phyloP scores from a whole-genome alignment of 352 stramenopile species.

The Saprolegnia diclina region DNA sequence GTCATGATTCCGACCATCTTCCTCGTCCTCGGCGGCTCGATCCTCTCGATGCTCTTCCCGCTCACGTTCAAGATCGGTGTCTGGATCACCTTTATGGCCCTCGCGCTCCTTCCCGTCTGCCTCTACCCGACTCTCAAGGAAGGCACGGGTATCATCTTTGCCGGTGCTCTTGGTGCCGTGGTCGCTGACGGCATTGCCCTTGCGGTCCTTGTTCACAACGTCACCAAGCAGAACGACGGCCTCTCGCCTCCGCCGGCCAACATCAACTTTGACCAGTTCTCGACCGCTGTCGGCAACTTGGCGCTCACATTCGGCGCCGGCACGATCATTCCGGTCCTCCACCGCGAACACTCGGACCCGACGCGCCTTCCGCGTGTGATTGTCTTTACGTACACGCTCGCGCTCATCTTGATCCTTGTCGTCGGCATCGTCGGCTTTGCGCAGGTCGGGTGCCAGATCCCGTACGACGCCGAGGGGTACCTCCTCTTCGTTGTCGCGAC shows the following conservation, averaged over 20 bases:
- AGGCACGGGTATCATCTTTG: conserved; percentile 24
- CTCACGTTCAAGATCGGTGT: conserved; percentile 20
- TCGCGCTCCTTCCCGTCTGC: conserved; percentile 28
- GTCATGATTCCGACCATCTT: conserved; percentile 26
- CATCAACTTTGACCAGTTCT: conserved; percentile 26
- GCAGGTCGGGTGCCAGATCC: conserved; percentile 27
- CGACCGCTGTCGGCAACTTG: conserved; percentile 26
- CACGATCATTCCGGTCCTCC: conserved; percentile 27
- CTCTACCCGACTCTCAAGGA: conserved; percentile 30
- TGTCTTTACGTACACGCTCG: conserved; percentile 13
- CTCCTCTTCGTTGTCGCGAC: conserved; percentile 26
- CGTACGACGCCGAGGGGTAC: conserved; percentile 5
- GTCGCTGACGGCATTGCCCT: conserved; percentile 27
- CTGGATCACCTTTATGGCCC: conserved; percentile 30
- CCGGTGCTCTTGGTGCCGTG: conserved; percentile 25
- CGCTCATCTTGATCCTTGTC: conserved; percentile 30
- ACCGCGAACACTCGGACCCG: conserved; percentile 29
- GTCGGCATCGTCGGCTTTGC: conserved; percentile 50
- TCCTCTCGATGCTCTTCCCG: conserved; percentile 25
- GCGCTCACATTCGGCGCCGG: conserved; percentile 27
- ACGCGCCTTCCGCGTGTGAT: conserved; percentile 29
- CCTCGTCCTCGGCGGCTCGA: conserved; percentile 27
- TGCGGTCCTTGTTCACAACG: conserved; percentile 17
- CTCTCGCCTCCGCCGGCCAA: conserved; percentile 8
- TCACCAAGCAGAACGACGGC: not conserved